Base-by-base conservation (phyloP, 208 protist species). In the Leishmania lainsoni region DNA sequence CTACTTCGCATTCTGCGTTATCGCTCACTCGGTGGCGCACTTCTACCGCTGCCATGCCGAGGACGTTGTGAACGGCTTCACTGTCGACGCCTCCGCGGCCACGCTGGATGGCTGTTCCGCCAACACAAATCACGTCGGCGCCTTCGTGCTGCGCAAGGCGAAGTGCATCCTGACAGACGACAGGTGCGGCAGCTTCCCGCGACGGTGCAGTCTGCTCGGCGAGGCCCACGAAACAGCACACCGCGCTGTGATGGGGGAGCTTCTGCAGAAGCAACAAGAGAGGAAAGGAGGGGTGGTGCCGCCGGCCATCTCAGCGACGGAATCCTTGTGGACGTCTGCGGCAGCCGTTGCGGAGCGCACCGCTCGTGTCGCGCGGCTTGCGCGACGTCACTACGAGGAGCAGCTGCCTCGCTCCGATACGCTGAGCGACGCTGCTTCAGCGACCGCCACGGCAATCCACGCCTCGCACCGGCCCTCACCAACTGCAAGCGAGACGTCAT, bases 21-120 rank as follows among this genome's bases (percentile, higher is more conserved):
- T 94, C 80, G 87, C 91, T 0, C 89, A 95, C 83, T 96, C 93
- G 26, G 90, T 94, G 45, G 87, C 89, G 10, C 87, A 94, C 63
- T 81, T 97, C 74, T 90, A 91, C 56, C 81, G 80, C 59, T 97
- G 93, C 80, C 91, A 92, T 85, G 83, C 90, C 4, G 79, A 86
- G 16, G 77, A 94, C 72, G 90, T 93, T 32, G 87, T 96, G 49
- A 95, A 96, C 83, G 91, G 93, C 58, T 96, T 90, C 83, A 96
- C 93, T 5, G 83, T 96, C 52, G 93, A 95, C 83, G 91, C 90
- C 52, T 95, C 91, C 17, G 81, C 85, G 39, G 90, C 87, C 29
- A 94, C 87, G 3, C 81, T 96, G 77, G 86, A 93, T 74, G 91
- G 91, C 76, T 94, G 93, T 79, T 92, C 89, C 35, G 88, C 90